Base-by-base conservation (phyloP, 768 basidiomycete genomes). In the Naganishia vaughanmartiniae region DNA sequence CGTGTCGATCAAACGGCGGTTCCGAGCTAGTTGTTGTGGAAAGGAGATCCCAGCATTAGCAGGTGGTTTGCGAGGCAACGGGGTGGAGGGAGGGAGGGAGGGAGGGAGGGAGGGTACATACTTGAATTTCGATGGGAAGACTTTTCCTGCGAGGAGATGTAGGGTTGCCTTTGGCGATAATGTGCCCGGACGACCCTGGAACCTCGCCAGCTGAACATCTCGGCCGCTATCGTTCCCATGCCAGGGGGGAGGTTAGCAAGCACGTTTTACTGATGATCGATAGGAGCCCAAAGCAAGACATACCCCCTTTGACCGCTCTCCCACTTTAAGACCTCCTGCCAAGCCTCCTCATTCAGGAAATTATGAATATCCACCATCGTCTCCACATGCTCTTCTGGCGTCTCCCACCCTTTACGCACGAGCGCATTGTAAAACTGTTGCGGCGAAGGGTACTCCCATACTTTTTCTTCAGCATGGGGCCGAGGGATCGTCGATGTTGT, bases 281-380 rank as follows among this genome's bases (percentile, higher is more conserved):
- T 6, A 51, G 19, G 3, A 42, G 46, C 26, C 45, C 53, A 14
- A 31, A 4, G 48, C 28, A 58, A 19, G 0, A 76, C 88, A 78
- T 75, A 91, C 90, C 83, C 82, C 21, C 80, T 78, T 73, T 87
- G 81, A 76, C 87, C 84, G 78, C 86, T 86, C 82, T 99, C 96
- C 95, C 96, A 98, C 79, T 87, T 89, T 71, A 91, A 80, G 3
- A 99, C 95, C 81, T 98, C 93, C 65, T 87, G 83, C 96, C 96
- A 99, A 21, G 96, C 96, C 79, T 89, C 85, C 83, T 99, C 96
- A 77, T 99, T 98, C 81, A 99, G 80, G 75, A 94, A 97, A 80
- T 99, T 99, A 79, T 99, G 96, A 42, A 98, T 97, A 72, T 93
- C 89, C 54, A 99, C 96, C 91, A 99, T 96, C 30, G 89, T 92